Conservation (phyloP, 176 grass and related monocot species). For the Musa itinerans region DNA sequence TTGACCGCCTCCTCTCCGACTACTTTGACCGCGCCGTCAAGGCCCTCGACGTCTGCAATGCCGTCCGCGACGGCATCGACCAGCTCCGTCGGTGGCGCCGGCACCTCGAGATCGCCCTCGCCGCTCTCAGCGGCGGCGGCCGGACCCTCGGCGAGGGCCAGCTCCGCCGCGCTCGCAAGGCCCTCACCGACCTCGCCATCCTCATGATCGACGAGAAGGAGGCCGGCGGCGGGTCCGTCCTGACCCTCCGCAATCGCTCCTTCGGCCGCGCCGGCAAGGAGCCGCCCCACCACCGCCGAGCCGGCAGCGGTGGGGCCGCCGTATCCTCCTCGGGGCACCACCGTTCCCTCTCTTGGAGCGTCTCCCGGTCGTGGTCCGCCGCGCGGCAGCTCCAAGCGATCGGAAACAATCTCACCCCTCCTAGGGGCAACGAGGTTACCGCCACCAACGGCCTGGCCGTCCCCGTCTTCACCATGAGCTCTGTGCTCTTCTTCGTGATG, state of each 20-base stretch:
- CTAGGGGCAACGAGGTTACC: constrained; percentile 37
- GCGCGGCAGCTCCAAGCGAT: constrained; percentile 87
- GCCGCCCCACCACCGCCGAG: constrained; percentile 27
- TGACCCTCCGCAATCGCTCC: constrained; percentile 64
- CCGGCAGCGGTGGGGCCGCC: constrained; percentile 40
- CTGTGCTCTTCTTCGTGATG: constrained; percentile 48
- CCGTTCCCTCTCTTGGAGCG: constrained; percentile 83
- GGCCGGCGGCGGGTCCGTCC: constrained; percentile 15
- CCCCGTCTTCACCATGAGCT: constrained; percentile 53
- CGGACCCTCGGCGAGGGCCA: constrained; percentile 54
- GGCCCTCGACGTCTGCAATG: constrained; percentile 94
- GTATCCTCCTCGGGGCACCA: constrained; percentile 33
- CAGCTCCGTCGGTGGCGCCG: constrained; percentile 69
- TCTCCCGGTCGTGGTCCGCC: constrained; percentile 84
- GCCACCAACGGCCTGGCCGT: constrained; percentile 50
- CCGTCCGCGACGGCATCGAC: constrained; percentile 67
- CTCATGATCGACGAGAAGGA: constrained; percentile 95
- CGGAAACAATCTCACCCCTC: constrained; percentile 44
- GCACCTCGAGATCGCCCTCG: constrained; percentile 59
- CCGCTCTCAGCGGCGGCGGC: constrained; percentile 20
- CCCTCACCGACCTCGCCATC: constrained; percentile 79
- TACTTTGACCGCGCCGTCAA: constrained; percentile 91
- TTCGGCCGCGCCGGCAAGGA: constrained; percentile 33
- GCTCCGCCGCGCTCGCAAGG: constrained; percentile 74
- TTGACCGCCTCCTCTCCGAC: constrained; percentile 63